Base-by-base conservation (phyloP, 2,329 filamentous ascomycete genomes). In the Arthroderma sp. region DNA sequence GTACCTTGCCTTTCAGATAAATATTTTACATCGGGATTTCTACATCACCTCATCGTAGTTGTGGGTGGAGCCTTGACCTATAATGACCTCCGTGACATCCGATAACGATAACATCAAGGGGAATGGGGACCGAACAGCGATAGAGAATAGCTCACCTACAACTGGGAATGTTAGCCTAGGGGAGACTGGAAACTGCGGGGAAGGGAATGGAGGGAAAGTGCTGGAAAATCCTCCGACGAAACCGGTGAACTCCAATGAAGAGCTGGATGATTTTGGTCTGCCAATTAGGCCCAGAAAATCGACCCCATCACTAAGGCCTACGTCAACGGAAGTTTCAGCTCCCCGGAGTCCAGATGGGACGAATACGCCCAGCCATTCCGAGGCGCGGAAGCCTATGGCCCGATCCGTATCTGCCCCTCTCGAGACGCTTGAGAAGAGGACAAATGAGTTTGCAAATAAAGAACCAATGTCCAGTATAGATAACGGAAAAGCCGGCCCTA, bases 261-360 rank as follows among this genome's bases (percentile, higher is more conserved):
- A 59, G 52, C 21, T 61, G 23, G 59, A 61, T 49, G 59, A 61
- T 47, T 61, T 61, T 51, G 59, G 59, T 17, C 28, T 61, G 23
- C 59, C 59, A 23, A 49, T 59, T 43, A 51, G 57, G 23, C 17
- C 51, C 51, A 56, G 17, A 25, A 49, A 21, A 55, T 54, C 39
- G 21, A 47, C 39, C 9, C 19, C 21, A 7, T 15, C 23, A 15
- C 11, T 15, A 21, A 21, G 33, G 28, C n/a, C 41, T n/a, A 31
- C 15, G 28, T 38, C 28, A 25, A 47, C 15, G 4, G 28, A 35
- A 15, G 47, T 33, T 8, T 41, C 39, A 28, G 2, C 41, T 8
- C 53, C 47, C 1, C 44, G 41, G 13, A 53, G 33, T 21, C 23
- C 49, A 11, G 35, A 56, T 35, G 17, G 19, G n/a, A n/a, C 47